These are phyloP conservation scores for Phytophthora hibernalis DNA, from an alignment of 352 stramenopile genomes.

Conservation along the genomic window DNA sequence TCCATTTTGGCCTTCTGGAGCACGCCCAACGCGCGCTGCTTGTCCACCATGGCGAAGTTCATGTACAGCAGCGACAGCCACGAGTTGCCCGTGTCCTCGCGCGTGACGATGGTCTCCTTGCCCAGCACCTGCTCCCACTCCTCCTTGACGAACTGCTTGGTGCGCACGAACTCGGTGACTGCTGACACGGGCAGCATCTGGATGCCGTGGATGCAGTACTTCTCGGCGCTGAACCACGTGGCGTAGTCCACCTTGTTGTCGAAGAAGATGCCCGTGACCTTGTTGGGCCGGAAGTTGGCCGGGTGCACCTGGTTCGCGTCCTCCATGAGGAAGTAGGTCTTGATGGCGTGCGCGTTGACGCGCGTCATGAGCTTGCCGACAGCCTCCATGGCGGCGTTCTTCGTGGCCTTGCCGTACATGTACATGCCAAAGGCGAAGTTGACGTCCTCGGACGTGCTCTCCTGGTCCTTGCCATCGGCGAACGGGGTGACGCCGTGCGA, in stretches of 20 bases:
- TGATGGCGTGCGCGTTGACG: conserved; percentile 57
- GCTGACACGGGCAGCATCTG: conserved; percentile 82
- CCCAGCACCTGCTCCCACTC: conserved; percentile 68
- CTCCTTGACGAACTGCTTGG: conserved; percentile 59
- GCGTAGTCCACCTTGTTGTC: conserved; percentile 85
- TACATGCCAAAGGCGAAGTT: conserved; percentile 69
- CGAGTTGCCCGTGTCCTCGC: conserved; percentile 44
- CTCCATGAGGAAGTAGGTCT: conserved; percentile 71
- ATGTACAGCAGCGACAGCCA: conserved; percentile 66
- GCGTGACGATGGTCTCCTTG: conserved; percentile 55
- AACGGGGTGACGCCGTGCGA: conserved; percentile 72
- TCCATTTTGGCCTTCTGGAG: conserved; percentile 70
- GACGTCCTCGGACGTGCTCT: conserved; percentile 73
- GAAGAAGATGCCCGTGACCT: conserved; percentile 80
- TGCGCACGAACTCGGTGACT: conserved; percentile 65
- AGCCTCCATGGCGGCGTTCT: conserved; percentile 37
- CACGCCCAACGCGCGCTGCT: conserved; percentile 57
- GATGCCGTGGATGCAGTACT: conserved; percentile 83
- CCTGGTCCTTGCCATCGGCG: conserved; percentile 72
- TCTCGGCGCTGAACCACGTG: conserved; percentile 79
- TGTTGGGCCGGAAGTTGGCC: conserved; percentile 58
- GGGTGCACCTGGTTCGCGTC: conserved; percentile 58
- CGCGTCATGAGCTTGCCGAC: conserved; percentile 60
- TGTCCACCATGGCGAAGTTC: conserved; percentile 68
- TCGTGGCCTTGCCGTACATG: conserved; percentile 58